A percentile compares a stretch with the other conserved stretches of the same genome.
Conservation (phyloP, 2,329 filamentous ascomycete genomes). For the Fusarium duplospermum region DNA sequence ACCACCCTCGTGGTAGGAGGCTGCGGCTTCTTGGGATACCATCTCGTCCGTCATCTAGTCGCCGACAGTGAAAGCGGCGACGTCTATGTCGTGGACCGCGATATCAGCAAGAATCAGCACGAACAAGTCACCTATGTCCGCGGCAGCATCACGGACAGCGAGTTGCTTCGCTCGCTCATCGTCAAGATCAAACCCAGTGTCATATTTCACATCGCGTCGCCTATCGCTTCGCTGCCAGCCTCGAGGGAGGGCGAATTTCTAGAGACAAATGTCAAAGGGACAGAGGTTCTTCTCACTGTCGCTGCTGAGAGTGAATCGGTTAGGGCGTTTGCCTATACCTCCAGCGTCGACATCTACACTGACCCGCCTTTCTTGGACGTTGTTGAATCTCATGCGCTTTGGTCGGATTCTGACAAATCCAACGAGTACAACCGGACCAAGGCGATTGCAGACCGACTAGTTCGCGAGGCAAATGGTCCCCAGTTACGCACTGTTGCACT, state of each 20-base stretch:
- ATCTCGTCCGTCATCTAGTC: constrained; percentile 46
- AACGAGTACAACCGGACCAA: constrained; percentile 49
- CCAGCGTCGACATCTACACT: constrained; percentile 45
- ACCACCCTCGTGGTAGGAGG: constrained; percentile 44
- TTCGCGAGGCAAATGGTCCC: constrained; percentile 44
- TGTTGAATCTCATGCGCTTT: constrained; percentile 41
- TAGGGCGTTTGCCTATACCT: constrained; percentile 49
- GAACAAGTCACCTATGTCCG: constrained; percentile 39
- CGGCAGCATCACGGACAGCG: constrained; percentile 42
- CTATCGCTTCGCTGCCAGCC: constrained; percentile 39
- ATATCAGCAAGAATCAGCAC: constrained; percentile 39
- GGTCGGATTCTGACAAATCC: constrained; percentile 33
- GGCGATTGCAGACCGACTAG: constrained; percentile 46
- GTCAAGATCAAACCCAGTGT: constrained; percentile 40
- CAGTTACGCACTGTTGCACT: constrained; percentile 43
- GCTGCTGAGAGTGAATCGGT: constrained; percentile 35
- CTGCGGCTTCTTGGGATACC: constrained; percentile 49
- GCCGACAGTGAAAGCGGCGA: constrained; percentile 31
- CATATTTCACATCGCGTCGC: constrained; percentile 50
- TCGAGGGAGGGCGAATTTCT: constrained; percentile 31
- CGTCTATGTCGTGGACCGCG: constrained; percentile 47
- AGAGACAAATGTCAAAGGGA: constrained; percentile 49
- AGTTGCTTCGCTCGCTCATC: constrained; percentile 27
- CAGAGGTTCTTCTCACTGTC: constrained; percentile 41
- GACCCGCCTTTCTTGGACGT: constrained; percentile 39